Conservation (phyloP, 2,329 filamentous ascomycete genomes). For the Xylariaceae sp. region DNA sequence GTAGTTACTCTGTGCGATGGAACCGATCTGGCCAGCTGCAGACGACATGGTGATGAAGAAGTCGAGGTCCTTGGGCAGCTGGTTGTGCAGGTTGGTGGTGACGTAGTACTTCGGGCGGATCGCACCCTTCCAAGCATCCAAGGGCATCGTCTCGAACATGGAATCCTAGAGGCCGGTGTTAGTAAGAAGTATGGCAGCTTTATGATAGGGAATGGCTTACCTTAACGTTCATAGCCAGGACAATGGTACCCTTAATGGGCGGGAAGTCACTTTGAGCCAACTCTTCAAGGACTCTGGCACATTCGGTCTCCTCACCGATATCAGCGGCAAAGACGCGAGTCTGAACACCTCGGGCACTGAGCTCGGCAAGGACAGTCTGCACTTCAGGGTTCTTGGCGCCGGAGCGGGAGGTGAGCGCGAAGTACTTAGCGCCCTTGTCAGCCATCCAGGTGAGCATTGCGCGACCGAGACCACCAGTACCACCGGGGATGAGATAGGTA, state of each 20-base stretch:
- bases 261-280: constrained; percentile 25
- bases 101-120: constrained; percentile 27
- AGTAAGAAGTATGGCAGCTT: background rate
- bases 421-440: constrained; percentile 31
- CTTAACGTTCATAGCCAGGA: constrained; percentile 29
- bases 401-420: constrained; percentile 29
- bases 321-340: constrained; percentile 23
- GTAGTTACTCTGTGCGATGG: constrained; percentile 31
- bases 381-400: constrained; percentile 26
- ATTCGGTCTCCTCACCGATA: constrained; percentile 24
- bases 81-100: constrained; percentile 27
- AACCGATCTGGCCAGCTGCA: constrained; percentile 28
- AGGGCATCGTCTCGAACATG: constrained; percentile 30
- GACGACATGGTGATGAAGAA: constrained; percentile 30
- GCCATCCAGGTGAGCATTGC: constrained; percentile 32
- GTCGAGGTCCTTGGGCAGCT: constrained; percentile 29
- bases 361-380: constrained; percentile 25
- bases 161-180: constrained; percentile 23
- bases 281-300: constrained; percentile 23
- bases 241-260: constrained; percentile 24
- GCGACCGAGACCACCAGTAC: constrained; percentile 32
- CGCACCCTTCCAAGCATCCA: constrained; percentile 25
- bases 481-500: constrained; percentile 33
- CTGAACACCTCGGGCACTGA: constrained; percentile 21
- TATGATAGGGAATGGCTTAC: constrained; percentile 17